Conservation (phyloP, 2,329 filamentous ascomycete genomes). For the Lecanicillium sp. region DNA sequence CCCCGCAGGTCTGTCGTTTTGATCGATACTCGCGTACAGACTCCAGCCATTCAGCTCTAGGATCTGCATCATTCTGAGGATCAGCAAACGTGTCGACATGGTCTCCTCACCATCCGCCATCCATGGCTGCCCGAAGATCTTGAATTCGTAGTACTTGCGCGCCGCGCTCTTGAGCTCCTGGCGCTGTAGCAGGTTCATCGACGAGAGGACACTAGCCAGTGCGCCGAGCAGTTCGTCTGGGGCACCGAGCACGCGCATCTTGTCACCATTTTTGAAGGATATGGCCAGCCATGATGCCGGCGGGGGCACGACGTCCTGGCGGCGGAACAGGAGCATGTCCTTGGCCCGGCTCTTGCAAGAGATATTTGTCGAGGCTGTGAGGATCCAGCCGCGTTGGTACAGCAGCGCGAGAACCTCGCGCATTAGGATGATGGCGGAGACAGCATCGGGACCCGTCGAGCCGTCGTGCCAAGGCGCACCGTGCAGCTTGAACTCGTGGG, state of each 20-base stretch:
- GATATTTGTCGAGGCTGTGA: constrained; percentile 11
- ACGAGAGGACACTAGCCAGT: neutral
- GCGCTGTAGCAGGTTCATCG: constrained; percentile 3
- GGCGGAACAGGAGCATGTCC: constrained; percentile 12
- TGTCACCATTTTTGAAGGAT: constrained; percentile 9
- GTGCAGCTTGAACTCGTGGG: constrained; percentile 14
- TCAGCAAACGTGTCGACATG: constrained; percentile 7
- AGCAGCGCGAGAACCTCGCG: constrained; percentile 10
- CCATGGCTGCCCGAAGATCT: constrained; percentile 4
- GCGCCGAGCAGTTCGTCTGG: neutral
- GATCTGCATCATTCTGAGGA: constrained; percentile 6
- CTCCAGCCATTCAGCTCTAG: constrained; percentile 12
- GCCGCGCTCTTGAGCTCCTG: neutral
- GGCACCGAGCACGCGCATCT: constrained; percentile 12
- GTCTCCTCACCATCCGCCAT: constrained; percentile 4
- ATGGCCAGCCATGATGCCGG: constrained; percentile 10
- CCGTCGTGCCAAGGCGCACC: constrained; percentile 7
- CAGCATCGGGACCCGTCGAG: constrained; percentile 8
- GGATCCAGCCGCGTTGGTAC: constrained; percentile 12
- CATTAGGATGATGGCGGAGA: constrained; percentile 6
- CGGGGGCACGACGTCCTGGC: constrained; percentile 1
- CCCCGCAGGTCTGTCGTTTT: constrained; percentile 7
- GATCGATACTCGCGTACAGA: constrained; percentile 12
- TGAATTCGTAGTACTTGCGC: constrained; percentile 5
- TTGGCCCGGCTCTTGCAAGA: constrained; percentile 11